These are phyloP conservation scores for Ceratobasidium sp. DNA, from an alignment of 1,284 basidiomycete genomes.

Conservation along the genomic window DNA sequence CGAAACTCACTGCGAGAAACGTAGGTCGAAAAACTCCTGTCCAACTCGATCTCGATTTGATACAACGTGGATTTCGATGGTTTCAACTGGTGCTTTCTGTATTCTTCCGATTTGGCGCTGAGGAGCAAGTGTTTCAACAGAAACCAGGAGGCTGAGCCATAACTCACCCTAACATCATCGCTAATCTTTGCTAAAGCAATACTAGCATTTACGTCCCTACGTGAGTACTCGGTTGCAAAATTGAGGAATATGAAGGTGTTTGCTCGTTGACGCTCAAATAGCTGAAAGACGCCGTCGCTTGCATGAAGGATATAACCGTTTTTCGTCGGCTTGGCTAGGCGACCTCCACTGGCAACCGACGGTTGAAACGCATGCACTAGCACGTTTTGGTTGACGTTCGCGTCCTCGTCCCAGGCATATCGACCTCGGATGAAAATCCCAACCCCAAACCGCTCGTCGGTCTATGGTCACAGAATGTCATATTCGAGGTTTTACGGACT, in stretches of 20 bases:
- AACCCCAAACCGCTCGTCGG: conserved; percentile 70
- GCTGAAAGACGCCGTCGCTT: conserved; percentile 66
- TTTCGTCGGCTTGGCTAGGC: conserved; percentile 61
- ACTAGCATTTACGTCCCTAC: conserved; percentile 66
- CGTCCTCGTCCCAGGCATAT: conserved; percentile 73
- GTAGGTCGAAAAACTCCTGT: conserved; percentile 73
- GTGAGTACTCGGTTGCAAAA: conserved; percentile 62
- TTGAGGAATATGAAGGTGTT: conserved; percentile 73
- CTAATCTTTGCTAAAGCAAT: conserved; percentile 75
- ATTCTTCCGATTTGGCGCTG: conserved; percentile 72
- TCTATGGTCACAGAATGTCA: conserved; percentile 58
- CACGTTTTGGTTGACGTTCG: conserved; percentile 68
- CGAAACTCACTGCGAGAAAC: conserved; percentile 71
- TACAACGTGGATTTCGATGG: conserved; percentile 74
- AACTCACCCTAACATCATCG: conserved; percentile 63
- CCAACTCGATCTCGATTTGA: conserved; percentile 74
- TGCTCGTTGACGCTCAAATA: conserved; percentile 66
- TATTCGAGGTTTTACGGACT: background rate
- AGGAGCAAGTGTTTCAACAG: background rate
- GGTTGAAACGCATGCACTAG: conserved; percentile 74
- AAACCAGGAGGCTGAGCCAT: background rate
- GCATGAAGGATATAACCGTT: conserved; percentile 69
- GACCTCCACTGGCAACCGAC: conserved; percentile 62
- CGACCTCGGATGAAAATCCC: conserved; percentile 72
- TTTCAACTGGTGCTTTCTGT: conserved; percentile 64